These are phyloP conservation scores for Kwoniella heveanensis DNA, from an alignment of 768 basidiomycete genomes.

Conservation along the genomic window DNA sequence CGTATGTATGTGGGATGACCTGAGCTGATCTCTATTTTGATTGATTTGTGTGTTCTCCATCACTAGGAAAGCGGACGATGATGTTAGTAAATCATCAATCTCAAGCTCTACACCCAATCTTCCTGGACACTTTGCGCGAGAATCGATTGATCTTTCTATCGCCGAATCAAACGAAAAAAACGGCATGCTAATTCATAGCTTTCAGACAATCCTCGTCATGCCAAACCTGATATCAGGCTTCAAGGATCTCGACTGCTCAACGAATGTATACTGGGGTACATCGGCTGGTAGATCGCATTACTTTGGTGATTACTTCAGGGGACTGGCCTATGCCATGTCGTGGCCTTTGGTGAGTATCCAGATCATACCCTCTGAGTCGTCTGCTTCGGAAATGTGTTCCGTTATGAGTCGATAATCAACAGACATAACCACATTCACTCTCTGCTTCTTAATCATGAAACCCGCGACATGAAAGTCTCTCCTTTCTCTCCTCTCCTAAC, in stretches of 20 bases:
- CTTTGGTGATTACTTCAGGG: slow-evolving; percentile 56
- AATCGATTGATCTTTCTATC: neutral
- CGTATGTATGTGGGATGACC: neutral
- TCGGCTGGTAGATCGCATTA: slow-evolving; percentile 52
- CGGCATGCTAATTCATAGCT: neutral
- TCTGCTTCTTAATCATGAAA: too few relatives aligned
- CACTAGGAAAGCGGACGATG: slow-evolving; percentile 56
- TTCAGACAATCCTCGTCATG: slow-evolving; percentile 57
- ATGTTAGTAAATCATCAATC: slow-evolving; percentile 55
- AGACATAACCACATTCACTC: too few relatives aligned
- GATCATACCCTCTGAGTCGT: too few relatives aligned
- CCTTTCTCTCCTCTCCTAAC: too few relatives aligned
- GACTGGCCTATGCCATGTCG: slow-evolving; percentile 56
- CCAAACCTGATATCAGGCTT: slow-evolving; percentile 56
- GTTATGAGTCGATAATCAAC: too few relatives aligned
- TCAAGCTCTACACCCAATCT: too few relatives aligned
- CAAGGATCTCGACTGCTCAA: slow-evolving; percentile 52
- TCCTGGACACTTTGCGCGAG: too few relatives aligned
- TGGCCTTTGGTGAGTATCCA: slow-evolving; percentile 57
- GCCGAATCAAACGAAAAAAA: neutral
- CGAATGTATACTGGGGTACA: slow-evolving; percentile 57
- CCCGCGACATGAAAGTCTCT: too few relatives aligned
- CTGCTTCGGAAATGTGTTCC: too few relatives aligned
- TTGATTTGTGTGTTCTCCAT: neutral
- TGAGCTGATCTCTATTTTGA: neutral